Percentiles rank a stretch among this genome's conserved stretches.
phyloP scores from a whole-genome alignment of 1,139 yeast genomes.

The Chernovozyma aurita region DNA sequence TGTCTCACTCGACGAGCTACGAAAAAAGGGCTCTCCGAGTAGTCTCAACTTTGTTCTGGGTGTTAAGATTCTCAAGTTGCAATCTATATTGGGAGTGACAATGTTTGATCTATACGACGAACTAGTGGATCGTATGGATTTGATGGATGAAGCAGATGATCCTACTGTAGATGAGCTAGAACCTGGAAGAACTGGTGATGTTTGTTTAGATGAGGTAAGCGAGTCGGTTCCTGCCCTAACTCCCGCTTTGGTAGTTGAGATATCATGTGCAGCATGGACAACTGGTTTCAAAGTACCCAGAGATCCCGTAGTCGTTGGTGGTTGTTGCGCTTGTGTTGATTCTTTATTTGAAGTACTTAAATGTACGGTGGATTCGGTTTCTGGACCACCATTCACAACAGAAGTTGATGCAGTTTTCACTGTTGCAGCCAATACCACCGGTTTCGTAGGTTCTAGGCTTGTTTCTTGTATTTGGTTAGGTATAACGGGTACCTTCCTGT shows the following conservation, averaged over 20 bases:
- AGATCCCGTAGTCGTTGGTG: neutral
- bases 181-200: neutral
- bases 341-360: neutral
- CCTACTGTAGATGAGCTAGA: neutral
- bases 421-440: neutral
- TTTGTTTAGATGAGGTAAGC: neutral
- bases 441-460: neutral
- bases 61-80: slow-evolving; percentile 36
- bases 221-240: neutral
- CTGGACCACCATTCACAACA: neutral
- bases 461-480: slow-evolving; percentile 35
- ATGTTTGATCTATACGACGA: neutral
- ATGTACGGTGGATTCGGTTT: neutral
- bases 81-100: slow-evolving; percentile 21
- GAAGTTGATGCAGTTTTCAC: slow-evolving; percentile 2
- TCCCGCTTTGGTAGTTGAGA: neutral
- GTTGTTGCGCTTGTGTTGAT: neutral
- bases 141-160: slow-evolving; percentile 8
- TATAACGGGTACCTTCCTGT: slow-evolving; percentile 30
- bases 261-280: neutral
- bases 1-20: slow-evolving; percentile 23
- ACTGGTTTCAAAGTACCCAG: neutral
- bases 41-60: slow-evolving; percentile 36
- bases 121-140: slow-evolving; percentile 2
- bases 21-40: slow-evolving; percentile 27